Conservation (phyloP, 352 stramenopile species). For the Halophytophthora polymorphica region DNA sequence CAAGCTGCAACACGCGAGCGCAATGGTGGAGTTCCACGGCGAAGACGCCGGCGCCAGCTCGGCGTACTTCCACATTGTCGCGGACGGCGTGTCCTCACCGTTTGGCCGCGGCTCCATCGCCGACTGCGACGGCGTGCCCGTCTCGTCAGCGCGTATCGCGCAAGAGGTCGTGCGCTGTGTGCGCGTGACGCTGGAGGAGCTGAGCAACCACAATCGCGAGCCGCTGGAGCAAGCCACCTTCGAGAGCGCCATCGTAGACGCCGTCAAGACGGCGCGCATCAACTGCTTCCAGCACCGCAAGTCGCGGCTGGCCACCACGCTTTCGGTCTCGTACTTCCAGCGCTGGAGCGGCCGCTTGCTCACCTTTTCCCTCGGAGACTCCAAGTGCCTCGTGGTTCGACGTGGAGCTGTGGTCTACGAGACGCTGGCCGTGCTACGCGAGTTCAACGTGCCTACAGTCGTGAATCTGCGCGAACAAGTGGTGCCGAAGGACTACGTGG, state of each 20-base stretch:
- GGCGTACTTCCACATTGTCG: constrained; percentile 74
- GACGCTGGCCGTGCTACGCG: constrained; percentile 56
- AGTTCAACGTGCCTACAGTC: constrained; percentile 81
- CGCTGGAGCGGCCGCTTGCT: constrained; percentile 54
- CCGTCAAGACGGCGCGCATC: constrained; percentile 50
- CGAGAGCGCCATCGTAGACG: constrained; percentile 50
- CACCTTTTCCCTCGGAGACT: constrained; percentile 78
- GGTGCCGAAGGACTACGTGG: constrained; percentile 52
- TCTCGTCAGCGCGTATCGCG: constrained; percentile 61
- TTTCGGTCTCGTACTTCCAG: constrained; percentile 75
- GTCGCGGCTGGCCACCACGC: constrained; percentile 60
- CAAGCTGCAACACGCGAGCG: constrained; percentile 40
- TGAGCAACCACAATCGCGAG: constrained; percentile 51
- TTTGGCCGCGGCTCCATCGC: constrained; percentile 39
- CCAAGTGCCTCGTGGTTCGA: constrained; percentile 66
- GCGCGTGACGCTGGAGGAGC: constrained; percentile 40
- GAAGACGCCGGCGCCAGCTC: constrained; percentile 64
- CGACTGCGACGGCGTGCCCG: constrained; percentile 22
- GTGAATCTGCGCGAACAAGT: constrained; percentile 60
- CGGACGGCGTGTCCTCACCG: constrained; percentile 68
- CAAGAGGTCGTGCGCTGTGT: constrained; percentile 53
- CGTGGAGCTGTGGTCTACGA: constrained; percentile 55
- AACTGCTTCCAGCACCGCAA: constrained; percentile 57
- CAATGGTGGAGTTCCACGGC: constrained; percentile 49
- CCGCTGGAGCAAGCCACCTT: constrained; percentile 37